A percentile compares a stretch with the other conserved stretches of the same genome.
phyloP scores from a whole-genome alignment of 148 eudicot genomes.

The Gaultheria prostrata region DNA sequence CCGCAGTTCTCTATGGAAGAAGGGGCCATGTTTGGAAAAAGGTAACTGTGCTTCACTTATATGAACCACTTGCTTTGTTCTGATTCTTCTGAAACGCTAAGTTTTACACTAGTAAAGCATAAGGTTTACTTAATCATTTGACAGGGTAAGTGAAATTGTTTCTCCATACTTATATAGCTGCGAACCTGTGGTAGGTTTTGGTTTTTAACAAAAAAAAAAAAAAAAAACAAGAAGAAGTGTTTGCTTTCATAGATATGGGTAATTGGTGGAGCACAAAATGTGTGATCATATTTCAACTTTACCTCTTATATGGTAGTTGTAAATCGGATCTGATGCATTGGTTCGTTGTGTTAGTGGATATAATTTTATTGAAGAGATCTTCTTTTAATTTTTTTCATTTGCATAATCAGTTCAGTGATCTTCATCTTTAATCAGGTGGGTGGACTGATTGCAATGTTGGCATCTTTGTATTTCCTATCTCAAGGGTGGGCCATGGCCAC shows the following conservation, averaged over 20 bases:
- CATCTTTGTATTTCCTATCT: constrained; percentile 80
- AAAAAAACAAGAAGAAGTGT: neutral
- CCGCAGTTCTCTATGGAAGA: constrained; percentile 78
- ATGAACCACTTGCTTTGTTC: neutral
- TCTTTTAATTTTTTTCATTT: constrained; percentile 2
- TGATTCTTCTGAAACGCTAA: neutral
- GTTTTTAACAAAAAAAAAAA: neutral
- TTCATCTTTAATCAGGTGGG: constrained; percentile 57
- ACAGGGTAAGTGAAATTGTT: neutral
- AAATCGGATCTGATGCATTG: constrained; percentile 4
- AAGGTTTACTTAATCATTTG: neutral
- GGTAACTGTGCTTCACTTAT: constrained; percentile 38
- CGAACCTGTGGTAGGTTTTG: neutral
- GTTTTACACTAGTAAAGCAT: neutral
- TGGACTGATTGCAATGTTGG: constrained; percentile 83
- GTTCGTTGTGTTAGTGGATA: neutral
- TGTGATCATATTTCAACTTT: constrained; percentile 5
- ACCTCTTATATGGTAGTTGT: neutral
- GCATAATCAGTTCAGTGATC: constrained; percentile 9
- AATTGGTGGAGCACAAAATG: neutral
- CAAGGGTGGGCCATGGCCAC: constrained; percentile 96
- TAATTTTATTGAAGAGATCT: neutral
- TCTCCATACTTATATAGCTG: neutral
- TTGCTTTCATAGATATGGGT: neutral
- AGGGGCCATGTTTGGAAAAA: constrained; percentile 82